Evolutionary conservation across 371 early-diverging fungal species (phyloP), one percentile per base, ranked within the genome.

Genomic region (Syncephalis plumigaleata): DNA sequence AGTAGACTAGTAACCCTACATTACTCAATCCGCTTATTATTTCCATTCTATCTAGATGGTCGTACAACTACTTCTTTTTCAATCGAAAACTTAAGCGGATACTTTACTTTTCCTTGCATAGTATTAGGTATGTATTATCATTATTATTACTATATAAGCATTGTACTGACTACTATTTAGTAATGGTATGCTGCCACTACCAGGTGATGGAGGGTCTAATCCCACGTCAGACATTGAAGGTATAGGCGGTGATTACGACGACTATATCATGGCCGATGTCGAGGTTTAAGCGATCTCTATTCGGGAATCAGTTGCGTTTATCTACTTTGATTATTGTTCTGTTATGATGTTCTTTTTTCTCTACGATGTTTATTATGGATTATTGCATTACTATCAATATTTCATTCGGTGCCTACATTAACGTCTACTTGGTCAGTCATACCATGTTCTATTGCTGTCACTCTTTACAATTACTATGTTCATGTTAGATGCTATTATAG

Each of bases 1-100:
- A 53, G 62, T 47, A 37, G 20, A 27, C 23, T n/a, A 36, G 13
- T 15, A 17, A 9, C 39, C 47, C 18, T 50, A 15, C 27, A n/a
- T 15, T 9, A 24, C 26, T 25, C 37, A 44, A 13, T 27, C 36
- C 23, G 17, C 36, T 44, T 36, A 40, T 48, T 39, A 16, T 24
- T n/a, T 20, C 46, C 24, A 8, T 25, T 17, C 11, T 22, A 21
- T 27, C 15, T 53, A 85, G 85, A 31, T 88, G 90, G 92, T 84
- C 86, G 23, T 81, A 90, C 64, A 87, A 91, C 67, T 87, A 85
- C 67, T 91, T 94, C 52, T 91, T 94, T 66, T 82, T 78, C 53
- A 92, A 94, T 64, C 75, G 81, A 47, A 78, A 81, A 51, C 64
- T 86, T 52, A 91, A 89, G 61, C 68, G 91, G 46, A 81, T 94